Evolutionary conservation across 192 early-diverging fungal species (phyloP).

Genomic region (Gamsiella multidivaricata): DNA sequence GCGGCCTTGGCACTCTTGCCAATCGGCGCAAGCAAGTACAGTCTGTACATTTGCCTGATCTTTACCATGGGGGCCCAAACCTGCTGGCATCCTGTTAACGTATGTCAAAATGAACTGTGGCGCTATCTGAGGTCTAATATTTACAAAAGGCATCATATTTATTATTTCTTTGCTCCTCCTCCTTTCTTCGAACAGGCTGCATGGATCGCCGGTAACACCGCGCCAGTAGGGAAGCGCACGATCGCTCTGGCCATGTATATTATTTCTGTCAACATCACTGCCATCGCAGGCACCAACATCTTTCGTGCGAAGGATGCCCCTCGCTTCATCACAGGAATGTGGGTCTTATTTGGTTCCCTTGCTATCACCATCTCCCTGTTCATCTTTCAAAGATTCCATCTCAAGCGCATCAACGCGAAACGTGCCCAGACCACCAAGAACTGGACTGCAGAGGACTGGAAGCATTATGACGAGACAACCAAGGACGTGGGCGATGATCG

Average conservation of each 20-base stretch:
- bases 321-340: constrained; percentile 61
- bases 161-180: no score
- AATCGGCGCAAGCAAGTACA: constrained; percentile 29
- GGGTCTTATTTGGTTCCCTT: constrained; percentile 57
- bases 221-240: constrained; percentile 52
- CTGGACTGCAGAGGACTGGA: constrained; percentile 63
- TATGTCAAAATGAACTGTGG: constrained; percentile 22
- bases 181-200: no score
- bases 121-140: not conserved
- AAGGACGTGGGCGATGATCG: constrained; percentile 62
- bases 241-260: constrained; percentile 58
- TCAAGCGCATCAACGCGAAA: constrained; percentile 57
- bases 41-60: constrained; percentile 36
- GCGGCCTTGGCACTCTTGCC: constrained; percentile 35
- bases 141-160: not conserved
- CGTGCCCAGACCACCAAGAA: constrained; percentile 60
- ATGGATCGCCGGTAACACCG: constrained; percentile 56
- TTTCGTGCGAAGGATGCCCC: constrained; percentile 59
- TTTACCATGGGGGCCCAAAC: constrained; percentile 41
- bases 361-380: constrained; percentile 48
- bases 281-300: constrained; percentile 46
- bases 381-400: constrained; percentile 56
- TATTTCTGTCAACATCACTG: constrained; percentile 55
- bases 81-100: constrained; percentile 53
- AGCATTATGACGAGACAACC: constrained; percentile 63